A percentile compares a stretch with the other conserved stretches of the same genome.
phyloP scores from a whole-genome alignment of 345 rosid genomes.

The Linum usitatissimum region DNA sequence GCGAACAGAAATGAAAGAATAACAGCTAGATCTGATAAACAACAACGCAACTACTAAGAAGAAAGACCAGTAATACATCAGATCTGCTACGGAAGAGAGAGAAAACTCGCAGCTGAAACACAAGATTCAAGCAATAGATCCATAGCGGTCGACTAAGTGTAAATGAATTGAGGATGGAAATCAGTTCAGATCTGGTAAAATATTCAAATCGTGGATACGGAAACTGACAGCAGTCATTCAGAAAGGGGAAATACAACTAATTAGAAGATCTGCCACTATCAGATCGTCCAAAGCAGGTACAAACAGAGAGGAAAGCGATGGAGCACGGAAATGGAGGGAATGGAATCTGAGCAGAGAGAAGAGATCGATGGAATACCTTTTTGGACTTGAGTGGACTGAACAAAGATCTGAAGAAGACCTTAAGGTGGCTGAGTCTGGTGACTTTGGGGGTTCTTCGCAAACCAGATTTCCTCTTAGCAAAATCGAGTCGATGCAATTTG shows the following conservation, averaged over 20 bases:
- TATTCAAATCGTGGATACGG: no score
- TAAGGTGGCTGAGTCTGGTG: neutral
- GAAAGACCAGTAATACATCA: neutral
- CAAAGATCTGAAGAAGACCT: neutral
- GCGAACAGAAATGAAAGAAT: neutral
- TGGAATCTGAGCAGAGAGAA: neutral
- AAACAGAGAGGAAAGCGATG: neutral
- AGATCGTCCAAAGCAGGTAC: neutral
- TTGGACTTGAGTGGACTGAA: neutral
- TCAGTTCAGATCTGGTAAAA: neutral
- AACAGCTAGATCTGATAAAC: neutral
- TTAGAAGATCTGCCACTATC: neutral
- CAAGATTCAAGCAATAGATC: neutral
- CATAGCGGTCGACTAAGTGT: neutral
- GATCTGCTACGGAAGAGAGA: neutral
- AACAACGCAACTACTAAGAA: no score
- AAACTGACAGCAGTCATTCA: neutral
- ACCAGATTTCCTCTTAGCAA: neutral
- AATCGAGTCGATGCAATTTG: no score
- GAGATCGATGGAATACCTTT: neutral
- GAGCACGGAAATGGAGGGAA: neutral
- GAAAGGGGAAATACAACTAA: neutral
- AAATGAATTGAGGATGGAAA: no score
- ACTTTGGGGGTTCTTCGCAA: neutral
- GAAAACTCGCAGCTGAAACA: neutral